Evolutionary conservation across 2,329 filamentous ascomycete species (phyloP).

Genomic region (Xylaria sp.): DNA sequence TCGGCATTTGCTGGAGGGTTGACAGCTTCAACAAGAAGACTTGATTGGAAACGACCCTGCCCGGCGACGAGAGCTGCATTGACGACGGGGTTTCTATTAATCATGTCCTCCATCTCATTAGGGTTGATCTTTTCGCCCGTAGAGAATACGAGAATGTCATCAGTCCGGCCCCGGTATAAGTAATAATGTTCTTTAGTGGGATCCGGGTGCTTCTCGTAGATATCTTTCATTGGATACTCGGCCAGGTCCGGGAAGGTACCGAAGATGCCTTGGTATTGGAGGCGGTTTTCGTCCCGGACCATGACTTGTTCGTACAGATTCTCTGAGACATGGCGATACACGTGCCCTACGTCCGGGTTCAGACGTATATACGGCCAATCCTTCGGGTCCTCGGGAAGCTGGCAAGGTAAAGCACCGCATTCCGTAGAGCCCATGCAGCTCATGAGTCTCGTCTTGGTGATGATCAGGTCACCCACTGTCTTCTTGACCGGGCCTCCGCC

Average conservation of each 20-base stretch:
- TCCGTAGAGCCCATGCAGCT: slow-evolving; percentile 51
- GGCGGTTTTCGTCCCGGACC: slow-evolving; percentile 44
- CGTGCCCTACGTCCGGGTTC: slow-evolving; percentile 42
- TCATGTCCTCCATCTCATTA: slow-evolving; percentile 50
- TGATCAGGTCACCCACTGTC: slow-evolving; percentile 48
- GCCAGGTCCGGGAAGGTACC: slow-evolving; percentile 39
- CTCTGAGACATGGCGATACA: slow-evolving; percentile 40
- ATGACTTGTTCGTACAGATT: slow-evolving; percentile 52
- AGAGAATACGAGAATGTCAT: slow-evolving; percentile 51
- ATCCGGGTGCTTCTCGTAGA: slow-evolving; percentile 47
- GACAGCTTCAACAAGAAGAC: slow-evolving; percentile 44
- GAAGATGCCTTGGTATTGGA: slow-evolving; percentile 44
- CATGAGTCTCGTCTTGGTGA: slow-evolving; percentile 43
- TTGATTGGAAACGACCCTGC: slow-evolving; percentile 43
- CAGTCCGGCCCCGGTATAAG: slow-evolving; percentile 50
- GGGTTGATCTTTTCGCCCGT: slow-evolving; percentile 59
- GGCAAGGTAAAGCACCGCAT: slow-evolving; percentile 38
- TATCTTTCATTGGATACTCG: slow-evolving; percentile 41
- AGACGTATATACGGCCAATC: slow-evolving; percentile 51
- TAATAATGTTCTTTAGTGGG: slow-evolving; percentile 50
- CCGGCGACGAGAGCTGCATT: slow-evolving; percentile 52
- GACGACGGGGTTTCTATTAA: slow-evolving; percentile 48
- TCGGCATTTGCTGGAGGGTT: slow-evolving; percentile 11
- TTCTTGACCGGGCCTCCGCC: slow-evolving; percentile 49
- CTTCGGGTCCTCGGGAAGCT: slow-evolving; percentile 38